Base-by-base conservation (phyloP, 495 filamentous ascomycete species). In the Pyrenula aspistea region DNA sequence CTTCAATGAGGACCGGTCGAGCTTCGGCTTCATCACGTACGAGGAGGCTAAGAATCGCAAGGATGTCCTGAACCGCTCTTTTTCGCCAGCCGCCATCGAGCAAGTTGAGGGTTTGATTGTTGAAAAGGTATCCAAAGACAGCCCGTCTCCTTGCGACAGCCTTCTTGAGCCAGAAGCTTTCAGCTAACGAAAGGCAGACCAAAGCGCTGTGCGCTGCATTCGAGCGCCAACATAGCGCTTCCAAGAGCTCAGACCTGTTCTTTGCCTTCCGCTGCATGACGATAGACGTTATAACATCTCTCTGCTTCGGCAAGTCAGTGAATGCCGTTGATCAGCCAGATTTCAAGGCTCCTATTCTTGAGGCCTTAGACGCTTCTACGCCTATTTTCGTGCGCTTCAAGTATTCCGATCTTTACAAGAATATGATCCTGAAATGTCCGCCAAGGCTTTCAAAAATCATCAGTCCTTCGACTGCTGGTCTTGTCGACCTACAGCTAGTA, bases 281-380 rank as follows among this genome's bases (percentile, higher is more conserved):
- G 3, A 56, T 73, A 8, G 74, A 77, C 50, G 66, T 67, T 12
- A 73, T 77, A 49, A 69, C 61, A 10, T 56, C 55, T 53, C 67
- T 75, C 54, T 71, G 64, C 48, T 74, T 76, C 57, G 67, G 57
- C 2, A 57, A 61, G 1, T 56, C 55, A 25, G 50, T 74, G 25
- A 24, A 74, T 49, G 62, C 65, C 0, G 50, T 76, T 24, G 62
- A 66, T 0, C 54, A 48, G 1, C 63, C 68, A 25, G 64, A 61
- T 10, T 73, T 73, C 51, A 31, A 62, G 15, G 57, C 67, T 11
- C 70, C 70, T 21, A 57, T 71, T 51, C 25, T 74, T 0, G 22
- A 59, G 20, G 63, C 64, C 2, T 68, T 73, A 63, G 58, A 68
- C 24, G 55, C 58, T 1, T 53, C 63, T 20, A 20, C 62, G 8